phyloP scores from a whole-genome alignment of 495 filamentous ascomycete species.

The Tuber melanosporum region DNA sequence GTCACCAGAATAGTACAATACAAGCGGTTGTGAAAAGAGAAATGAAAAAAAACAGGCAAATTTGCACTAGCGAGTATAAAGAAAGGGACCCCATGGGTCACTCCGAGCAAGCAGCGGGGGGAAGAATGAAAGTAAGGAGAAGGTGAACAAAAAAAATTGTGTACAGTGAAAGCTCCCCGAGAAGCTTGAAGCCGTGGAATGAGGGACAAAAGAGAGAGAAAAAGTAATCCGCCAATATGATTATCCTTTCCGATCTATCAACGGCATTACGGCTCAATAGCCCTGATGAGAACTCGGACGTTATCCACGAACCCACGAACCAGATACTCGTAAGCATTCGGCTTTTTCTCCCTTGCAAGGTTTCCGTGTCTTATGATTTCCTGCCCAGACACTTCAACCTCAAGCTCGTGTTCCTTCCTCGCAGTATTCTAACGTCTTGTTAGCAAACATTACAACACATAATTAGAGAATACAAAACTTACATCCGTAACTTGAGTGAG shows the following conservation, averaged over 20 bases:
- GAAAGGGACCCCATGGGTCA: background rate
- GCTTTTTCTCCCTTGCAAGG: slow-evolving; percentile 52
- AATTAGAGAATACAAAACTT: slow-evolving; percentile 40
- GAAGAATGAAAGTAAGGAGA: background rate
- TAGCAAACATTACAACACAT: background rate
- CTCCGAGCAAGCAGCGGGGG: background rate
- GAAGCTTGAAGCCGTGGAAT: background rate
- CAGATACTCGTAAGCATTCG: slow-evolving; percentile 64
- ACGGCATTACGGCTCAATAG: slow-evolving; percentile 10
- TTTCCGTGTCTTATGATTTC: slow-evolving; percentile 64
- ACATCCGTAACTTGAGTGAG: slow-evolving; percentile 78
- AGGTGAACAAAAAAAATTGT: background rate
- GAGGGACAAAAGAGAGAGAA: background rate
- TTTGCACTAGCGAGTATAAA: background rate
- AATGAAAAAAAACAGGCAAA: background rate
- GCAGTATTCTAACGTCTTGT: slow-evolving; percentile 44
- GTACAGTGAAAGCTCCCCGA: background rate
- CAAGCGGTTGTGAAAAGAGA: background rate
- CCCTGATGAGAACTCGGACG: slow-evolving; percentile 53
- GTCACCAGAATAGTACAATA: background rate
- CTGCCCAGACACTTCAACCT: slow-evolving; percentile 68
- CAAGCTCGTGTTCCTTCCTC: slow-evolving; percentile 78
- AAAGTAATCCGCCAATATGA: background rate
- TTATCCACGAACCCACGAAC: slow-evolving; percentile 82
- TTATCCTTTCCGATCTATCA: background rate